Base-by-base conservation (phyloP, 1,284 basidiomycete species). In the Vanrija sp. region DNA sequence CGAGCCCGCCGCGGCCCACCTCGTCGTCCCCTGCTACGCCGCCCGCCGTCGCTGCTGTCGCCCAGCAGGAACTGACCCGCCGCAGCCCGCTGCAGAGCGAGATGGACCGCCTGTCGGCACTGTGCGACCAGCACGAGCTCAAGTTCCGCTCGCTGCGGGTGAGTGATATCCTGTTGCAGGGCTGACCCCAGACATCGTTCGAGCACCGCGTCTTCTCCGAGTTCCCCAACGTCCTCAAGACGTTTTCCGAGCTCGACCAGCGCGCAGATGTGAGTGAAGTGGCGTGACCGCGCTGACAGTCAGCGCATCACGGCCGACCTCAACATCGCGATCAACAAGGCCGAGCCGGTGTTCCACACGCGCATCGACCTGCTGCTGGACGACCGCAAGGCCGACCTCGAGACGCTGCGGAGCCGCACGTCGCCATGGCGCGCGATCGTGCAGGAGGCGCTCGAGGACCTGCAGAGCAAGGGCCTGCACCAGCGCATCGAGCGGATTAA, bases 171-270 rank as follows among this genome's bases (percentile, higher is more conserved):
- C 38, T 23, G 21, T 52, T 23, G 42, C 23, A 5, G 44, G 21
- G 40, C 53, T 50, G 23, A 61, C 18, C 3, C 2, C 29, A 72
- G 72, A 58, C 65, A 6, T 66, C 68, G 19, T 67, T 75, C 34
- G 71, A 73, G 47, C 71, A 73, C 47, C 65, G 69, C 21, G 58
- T 74, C 8, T 65, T 73, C 44, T 54, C 61, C 10, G 71, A 73
- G 46, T 57, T 66, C 16, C 65, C 67, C 8, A 52, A 53, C 5
- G 52, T 67, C 6, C 55, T 73, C 5, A 53, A 58, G 5, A 46
- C 57, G 5, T 51, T 75, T 10, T 56, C 55, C 18, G 62, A 65
- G 28, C 55, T 62, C 2, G 73, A 75, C 48, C 55, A 61, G n/a
- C 57, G 65, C 3, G 73, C 73, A 14, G 70, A 73, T 51, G 73